Conservation (phyloP, 257 asterid genomes). For the Solanum dulcamara region DNA sequence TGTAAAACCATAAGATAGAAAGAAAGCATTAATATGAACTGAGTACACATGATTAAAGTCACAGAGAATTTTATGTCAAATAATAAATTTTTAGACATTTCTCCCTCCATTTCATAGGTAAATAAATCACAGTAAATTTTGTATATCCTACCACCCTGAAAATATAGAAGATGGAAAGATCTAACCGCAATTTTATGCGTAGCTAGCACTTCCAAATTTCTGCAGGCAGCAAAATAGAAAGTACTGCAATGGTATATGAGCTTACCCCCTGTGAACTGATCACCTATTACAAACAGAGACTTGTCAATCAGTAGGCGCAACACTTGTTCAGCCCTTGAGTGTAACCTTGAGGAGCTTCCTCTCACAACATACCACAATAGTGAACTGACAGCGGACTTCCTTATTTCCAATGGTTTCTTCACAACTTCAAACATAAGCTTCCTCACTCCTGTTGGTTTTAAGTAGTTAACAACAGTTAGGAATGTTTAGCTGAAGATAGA, state of each 20-base stretch:
- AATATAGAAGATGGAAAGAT: neutral
- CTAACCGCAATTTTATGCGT: neutral
- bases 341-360: conserved; percentile 61
- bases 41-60: neutral
- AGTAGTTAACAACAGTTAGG: neutral
- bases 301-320: conserved; percentile 43
- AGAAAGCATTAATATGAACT: neutral
- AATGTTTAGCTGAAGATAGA: neutral
- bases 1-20: neutral
- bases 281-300: conserved; percentile 35
- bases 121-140: neutral
- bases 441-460: conserved; percentile 40
- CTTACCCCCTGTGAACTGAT: conserved; percentile 48
- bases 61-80: neutral
- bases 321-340: conserved; percentile 47
- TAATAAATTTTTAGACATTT: neutral
- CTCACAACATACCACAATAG: conserved; percentile 59
- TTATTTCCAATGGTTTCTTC: conserved; percentile 46
- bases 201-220: neutral
- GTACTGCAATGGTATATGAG: neutral
- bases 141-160: neutral
- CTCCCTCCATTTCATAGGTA: neutral
- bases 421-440: conserved; percentile 62
- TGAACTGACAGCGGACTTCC: conserved; percentile 56
- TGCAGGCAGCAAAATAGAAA: neutral